phyloP scores from a whole-genome alignment of 805 yeast genomes.

The Dipodascus albidus region DNA sequence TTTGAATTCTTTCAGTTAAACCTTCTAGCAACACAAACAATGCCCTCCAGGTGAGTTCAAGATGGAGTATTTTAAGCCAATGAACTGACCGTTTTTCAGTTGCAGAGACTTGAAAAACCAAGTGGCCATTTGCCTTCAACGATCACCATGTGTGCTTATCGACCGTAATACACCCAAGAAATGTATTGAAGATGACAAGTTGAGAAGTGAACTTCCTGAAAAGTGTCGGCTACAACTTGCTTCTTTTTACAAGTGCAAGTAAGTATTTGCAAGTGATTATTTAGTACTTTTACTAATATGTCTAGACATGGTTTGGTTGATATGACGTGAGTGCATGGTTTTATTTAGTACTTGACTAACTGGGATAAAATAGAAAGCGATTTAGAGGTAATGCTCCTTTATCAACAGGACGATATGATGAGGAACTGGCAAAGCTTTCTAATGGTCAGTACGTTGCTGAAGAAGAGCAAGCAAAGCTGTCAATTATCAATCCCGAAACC shows the following conservation, averaged over 20 bases:
- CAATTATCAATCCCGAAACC: conserved; percentile 2
- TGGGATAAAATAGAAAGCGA: conserved; percentile 50
- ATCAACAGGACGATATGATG: conserved; percentile 88
- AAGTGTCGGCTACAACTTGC: conserved; percentile 75
- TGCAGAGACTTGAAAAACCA: conserved; percentile 91
- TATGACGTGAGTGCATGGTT: conserved; percentile 32
- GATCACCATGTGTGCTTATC: conserved; percentile 91
- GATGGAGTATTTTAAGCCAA: neutral
- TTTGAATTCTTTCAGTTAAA: neutral
- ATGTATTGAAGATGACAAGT: conserved; percentile 71
- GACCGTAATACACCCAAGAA: conserved; percentile 84
- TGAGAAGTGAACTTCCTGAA: conserved; percentile 71
- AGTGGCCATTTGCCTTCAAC: conserved; percentile 89
- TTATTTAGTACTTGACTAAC: too few species aligned
- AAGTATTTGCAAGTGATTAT: conserved; percentile 6
- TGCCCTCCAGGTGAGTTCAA: neutral
- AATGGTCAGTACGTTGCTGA: conserved; percentile 72
- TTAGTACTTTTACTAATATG: neutral
- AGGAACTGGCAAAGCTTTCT: conserved; percentile 67
- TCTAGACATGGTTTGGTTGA: conserved; percentile 67
- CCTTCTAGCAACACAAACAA: too few species aligned
- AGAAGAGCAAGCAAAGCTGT: conserved; percentile 68
- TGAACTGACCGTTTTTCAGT: conserved; percentile 31
- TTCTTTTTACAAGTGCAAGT: conserved; percentile 79
- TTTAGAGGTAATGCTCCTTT: conserved; percentile 89